Conservation (phyloP, 1,284 basidiomycete species). For the Sporisorium graminicola region DNA sequence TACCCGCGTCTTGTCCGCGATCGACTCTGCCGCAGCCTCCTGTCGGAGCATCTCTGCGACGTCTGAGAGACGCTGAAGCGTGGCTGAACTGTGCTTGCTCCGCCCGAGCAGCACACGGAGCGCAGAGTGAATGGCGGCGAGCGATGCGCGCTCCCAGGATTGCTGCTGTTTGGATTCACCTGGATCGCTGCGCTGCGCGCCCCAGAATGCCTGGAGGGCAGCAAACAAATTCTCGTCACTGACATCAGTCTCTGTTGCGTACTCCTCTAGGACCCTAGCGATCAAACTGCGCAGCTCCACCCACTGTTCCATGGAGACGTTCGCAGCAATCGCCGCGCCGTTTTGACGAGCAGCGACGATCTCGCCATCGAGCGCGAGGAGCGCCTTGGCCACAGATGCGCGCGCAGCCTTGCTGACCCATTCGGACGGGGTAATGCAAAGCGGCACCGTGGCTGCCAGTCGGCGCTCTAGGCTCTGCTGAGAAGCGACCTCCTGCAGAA, state of each 20-base stretch:
- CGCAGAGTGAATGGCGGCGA: constrained; percentile 15
- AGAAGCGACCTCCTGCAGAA: constrained; percentile 11
- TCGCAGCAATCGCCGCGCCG: too few relatives aligned
- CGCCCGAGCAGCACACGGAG: constrained; percentile 16
- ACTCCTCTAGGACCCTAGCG: constrained; percentile 17
- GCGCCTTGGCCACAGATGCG: constrained; percentile 18
- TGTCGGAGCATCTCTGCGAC: constrained; percentile 9
- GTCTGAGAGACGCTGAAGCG: constrained; percentile 3
- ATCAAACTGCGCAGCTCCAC: constrained; percentile 24
- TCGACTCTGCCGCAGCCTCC: constrained; percentile 12
- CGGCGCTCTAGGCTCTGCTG: constrained; percentile 4
- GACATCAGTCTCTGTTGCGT: constrained; percentile 20
- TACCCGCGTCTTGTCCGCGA: not conserved
- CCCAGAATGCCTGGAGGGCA: constrained; percentile 15
- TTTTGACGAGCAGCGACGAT: constrained; percentile 6
- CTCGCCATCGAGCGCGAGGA: constrained; percentile 30
- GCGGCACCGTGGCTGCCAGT: constrained; percentile 19
- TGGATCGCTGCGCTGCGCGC: not conserved
- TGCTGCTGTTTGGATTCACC: not conserved
- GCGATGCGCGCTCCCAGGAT: constrained; percentile 25
- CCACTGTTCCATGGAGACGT: constrained; percentile 5
- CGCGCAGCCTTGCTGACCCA: constrained; percentile 37
- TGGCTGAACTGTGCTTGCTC: constrained; percentile 5
- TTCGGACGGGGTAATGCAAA: constrained; percentile 28
- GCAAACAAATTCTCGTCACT: constrained; percentile 13